Evolutionary conservation across 179 eudicot genomes (phyloP).

Genomic region (Nepenthes alata): DNA sequence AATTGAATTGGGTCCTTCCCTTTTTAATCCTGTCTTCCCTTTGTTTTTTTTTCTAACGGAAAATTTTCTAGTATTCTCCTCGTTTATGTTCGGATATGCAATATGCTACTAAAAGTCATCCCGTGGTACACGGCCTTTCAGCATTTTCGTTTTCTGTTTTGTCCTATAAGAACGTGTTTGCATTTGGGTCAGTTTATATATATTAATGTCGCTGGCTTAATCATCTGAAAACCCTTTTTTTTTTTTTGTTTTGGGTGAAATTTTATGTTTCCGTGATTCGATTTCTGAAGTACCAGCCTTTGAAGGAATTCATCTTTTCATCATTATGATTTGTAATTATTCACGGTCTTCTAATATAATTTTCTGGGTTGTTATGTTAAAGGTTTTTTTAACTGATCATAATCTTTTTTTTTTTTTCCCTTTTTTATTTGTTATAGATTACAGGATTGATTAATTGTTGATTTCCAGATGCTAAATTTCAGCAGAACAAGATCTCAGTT

Average conservation of each 20-base stretch:
- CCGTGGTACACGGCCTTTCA: background rate
- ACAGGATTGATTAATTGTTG: slow-evolving; percentile 9
- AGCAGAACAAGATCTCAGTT: slow-evolving; percentile 51
- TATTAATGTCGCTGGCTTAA: background rate
- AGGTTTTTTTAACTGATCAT: background rate
- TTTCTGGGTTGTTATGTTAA: background rate
- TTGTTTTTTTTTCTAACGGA: background rate
- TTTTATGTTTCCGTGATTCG: background rate
- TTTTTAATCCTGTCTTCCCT: background rate
- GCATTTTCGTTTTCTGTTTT: background rate
- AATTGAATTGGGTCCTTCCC: background rate
- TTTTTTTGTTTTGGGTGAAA: background rate
- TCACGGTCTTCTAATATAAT: no score
- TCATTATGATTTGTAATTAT: background rate
- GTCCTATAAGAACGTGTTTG: background rate
- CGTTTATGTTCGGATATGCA: no score
- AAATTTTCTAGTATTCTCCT: no score
- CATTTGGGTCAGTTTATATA: background rate
- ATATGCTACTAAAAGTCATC: background rate
- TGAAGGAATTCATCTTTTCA: background rate
- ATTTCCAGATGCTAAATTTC: slow-evolving; percentile 36
- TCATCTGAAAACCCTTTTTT: background rate
- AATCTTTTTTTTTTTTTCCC: background rate
- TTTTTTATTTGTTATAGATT: slow-evolving; percentile 3
- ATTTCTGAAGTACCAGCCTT: background rate